Evolutionary conservation across 2,329 filamentous ascomycete species (phyloP).

Genomic region (Trichoderma sp.): DNA sequence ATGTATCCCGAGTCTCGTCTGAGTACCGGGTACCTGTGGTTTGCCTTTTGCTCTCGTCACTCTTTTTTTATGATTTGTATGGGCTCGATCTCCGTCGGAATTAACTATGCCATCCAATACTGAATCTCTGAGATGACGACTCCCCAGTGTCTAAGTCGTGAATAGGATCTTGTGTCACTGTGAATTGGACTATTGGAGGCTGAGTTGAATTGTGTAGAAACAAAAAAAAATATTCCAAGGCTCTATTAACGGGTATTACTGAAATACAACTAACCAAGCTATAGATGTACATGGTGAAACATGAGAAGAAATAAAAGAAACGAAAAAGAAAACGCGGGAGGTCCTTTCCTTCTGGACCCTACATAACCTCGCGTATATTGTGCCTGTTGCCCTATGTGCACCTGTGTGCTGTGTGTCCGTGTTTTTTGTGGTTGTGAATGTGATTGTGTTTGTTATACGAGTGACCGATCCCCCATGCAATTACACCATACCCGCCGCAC

Average conservation of each 20-base stretch:
- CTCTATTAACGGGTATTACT: conserved; percentile 6
- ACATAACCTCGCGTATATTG: background rate
- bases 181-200: background rate
- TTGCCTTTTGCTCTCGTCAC: background rate
- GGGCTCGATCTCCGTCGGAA: conserved; percentile 1
- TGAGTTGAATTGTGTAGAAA: background rate
- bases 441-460: background rate
- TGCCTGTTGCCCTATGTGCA: background rate
- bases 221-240: background rate
- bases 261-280: background rate
- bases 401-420: background rate
- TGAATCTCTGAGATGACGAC: background rate
- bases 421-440: background rate
- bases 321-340: background rate
- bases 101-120: background rate
- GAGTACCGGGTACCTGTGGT: background rate
- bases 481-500: conserved; percentile 23
- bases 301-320: background rate
- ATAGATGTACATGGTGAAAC: background rate
- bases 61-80: background rate
- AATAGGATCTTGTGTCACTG: background rate
- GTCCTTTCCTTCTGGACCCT: background rate
- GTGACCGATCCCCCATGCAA: conserved; percentile 7
- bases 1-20: background rate
- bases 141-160: background rate